Percentiles rank a stretch among this genome's conserved stretches.
Conservation (phyloP, 2,329 filamentous ascomycete species). For the Claviceps maximensis region DNA sequence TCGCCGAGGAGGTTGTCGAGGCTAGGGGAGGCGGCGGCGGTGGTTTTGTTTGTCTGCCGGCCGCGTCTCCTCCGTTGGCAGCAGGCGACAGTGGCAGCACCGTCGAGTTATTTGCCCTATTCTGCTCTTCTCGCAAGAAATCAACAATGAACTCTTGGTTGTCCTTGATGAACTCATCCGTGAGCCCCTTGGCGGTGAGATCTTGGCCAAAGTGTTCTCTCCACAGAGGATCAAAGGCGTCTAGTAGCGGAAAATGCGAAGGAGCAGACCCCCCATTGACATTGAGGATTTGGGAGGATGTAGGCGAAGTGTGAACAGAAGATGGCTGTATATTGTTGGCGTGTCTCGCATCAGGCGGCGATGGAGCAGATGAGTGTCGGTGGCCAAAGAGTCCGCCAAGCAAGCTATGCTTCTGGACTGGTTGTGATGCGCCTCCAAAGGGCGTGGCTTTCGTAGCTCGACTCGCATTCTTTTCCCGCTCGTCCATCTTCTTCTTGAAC, state of each 20-base stretch:
- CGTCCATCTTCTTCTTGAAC: constrained; percentile 95
- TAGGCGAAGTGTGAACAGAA: constrained; percentile 23
- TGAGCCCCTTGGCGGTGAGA: constrained; percentile 47
- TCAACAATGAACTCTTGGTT: constrained; percentile 57
- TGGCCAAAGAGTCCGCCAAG: constrained; percentile 51
- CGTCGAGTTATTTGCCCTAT: constrained; percentile 17
- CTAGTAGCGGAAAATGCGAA: constrained; percentile 48
- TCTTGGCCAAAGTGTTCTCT: constrained; percentile 53
- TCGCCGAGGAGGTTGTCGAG: constrained; percentile 7
- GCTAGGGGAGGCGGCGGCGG: constrained; percentile 20
- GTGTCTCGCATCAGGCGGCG: constrained; percentile 40
- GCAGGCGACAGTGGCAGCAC: constrained; percentile 15
- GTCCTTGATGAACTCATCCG: constrained; percentile 52
- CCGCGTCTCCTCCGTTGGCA: constrained; percentile 19
- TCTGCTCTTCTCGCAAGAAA: constrained; percentile 46
- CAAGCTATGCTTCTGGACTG: constrained; percentile 29
- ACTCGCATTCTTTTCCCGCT: constrained; percentile 88
- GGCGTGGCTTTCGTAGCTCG: constrained; percentile 71
- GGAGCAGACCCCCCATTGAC: constrained; percentile 30
- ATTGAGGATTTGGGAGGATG: constrained; percentile 34
- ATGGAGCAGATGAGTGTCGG: constrained; percentile 44
- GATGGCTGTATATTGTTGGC: constrained; percentile 20
- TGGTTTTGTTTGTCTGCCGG: constrained; percentile 20
- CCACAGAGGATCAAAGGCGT: constrained; percentile 53
- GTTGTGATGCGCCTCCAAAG: constrained; percentile 44